Evolutionary conservation across 2,329 filamentous ascomycete genomes (phyloP).

Genomic region (Fusarium redolens): DNA sequence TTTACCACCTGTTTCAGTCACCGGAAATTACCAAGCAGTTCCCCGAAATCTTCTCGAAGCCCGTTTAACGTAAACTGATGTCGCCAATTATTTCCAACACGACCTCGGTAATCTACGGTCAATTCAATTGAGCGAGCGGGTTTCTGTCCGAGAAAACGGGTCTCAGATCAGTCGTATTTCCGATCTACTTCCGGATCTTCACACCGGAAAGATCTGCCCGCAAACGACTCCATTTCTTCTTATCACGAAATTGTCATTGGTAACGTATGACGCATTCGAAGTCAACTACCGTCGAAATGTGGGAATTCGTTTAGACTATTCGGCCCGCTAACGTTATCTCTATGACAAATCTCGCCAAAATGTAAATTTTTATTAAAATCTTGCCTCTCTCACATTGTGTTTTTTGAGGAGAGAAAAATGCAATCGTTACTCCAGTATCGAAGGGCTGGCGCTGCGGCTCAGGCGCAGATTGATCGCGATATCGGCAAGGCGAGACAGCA

Average conservation of each 20-base stretch:
- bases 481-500: conserved; percentile 13
- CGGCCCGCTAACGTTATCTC: not conserved
- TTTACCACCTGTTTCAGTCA: not conserved
- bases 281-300: not conserved
- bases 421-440: conserved; percentile 37
- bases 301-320: not conserved
- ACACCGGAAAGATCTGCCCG: not conserved
- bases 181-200: conserved; percentile 1
- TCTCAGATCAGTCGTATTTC: not conserved
- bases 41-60: not conserved
- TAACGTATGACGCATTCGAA: not conserved
- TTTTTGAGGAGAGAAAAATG: conserved; percentile 1
- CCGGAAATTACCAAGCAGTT: conserved; percentile 3
- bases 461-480: conserved; percentile 37
- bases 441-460: conserved; percentile 31
- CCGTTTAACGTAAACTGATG: not conserved
- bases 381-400: not conserved
- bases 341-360: conserved; percentile 12
- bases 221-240: conserved; percentile 19
- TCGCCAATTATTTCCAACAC: not conserved
- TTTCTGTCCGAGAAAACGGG: conserved; percentile 2
- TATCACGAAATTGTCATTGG: conserved; percentile 23
- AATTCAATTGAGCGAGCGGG: not conserved
- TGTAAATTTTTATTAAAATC: not conserved
- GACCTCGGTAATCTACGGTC: conserved; percentile 14